Base-by-base conservation (phyloP, 2,329 filamentous ascomycete species). In the Cladophialophora chaetospira region DNA sequence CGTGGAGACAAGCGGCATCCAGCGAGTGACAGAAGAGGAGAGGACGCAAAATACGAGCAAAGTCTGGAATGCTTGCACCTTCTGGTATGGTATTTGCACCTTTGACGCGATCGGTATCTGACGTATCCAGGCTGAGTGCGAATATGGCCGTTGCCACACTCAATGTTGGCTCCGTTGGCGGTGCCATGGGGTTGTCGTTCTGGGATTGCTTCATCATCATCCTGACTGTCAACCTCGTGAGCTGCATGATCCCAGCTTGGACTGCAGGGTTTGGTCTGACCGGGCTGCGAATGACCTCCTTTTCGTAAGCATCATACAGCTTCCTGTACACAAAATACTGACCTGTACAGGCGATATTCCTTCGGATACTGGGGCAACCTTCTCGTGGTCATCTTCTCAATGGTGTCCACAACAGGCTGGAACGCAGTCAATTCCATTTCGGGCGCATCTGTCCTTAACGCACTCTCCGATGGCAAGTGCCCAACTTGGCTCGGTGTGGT, bases 321-420 rank as follows among this genome's bases (percentile, higher is more conserved):
- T 8, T 11, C 33, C 23, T 23, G 23, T 6, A 40, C 10, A 26
- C 23, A 8, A 19, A 40, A 4, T 5, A 31, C 31, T 50, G 47
- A 50, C 33, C 3, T 1, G 13, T n/a, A 9, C 17, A 70, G 68
- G 11, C 65, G 71, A 29, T 73, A 72, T 55, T 73, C 71, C 2
- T 73, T 73, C 55, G 71, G 71, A 35, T 72, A 72, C 31, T 73
- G 70, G 70, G 70, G 71, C 3, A 73, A 72, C 28, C 61, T 72
- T 15, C 65, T 72, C 3, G 69, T 72, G 2, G 69, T 73, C 0
- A 40, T 72, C 21, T 73, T 73, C 55, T 72, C 69, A 2, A 73
- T 72, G 67, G 59, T 72, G 15, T 67, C 68, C 35, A 73, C 71
- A 17, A 73, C 70, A 17, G 71, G 71, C 5, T 73, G 71, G 71